phyloP scores from a whole-genome alignment of 2,329 filamentous ascomycete species.

The Hirsutella rhossiliensis region DNA sequence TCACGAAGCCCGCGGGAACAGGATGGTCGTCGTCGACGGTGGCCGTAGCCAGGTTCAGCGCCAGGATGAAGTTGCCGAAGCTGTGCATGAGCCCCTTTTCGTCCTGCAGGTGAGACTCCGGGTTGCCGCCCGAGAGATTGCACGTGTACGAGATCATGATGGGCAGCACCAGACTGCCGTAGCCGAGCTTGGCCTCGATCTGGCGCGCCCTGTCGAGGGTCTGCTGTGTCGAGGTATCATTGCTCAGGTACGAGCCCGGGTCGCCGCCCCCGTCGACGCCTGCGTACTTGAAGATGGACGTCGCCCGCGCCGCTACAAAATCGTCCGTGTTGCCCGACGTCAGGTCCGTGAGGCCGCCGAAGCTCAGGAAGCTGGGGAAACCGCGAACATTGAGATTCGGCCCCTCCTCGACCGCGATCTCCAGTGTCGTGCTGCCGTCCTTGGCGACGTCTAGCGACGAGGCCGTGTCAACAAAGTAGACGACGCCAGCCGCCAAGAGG shows the following conservation, averaged over 20 bases:
- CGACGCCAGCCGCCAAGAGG: neutral
- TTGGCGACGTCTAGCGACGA: neutral
- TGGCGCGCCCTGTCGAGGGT: neutral
- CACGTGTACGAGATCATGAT: constrained; percentile 3
- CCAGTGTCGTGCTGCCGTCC: neutral
- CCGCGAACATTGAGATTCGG: neutral
- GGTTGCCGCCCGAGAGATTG: neutral
- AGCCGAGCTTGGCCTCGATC: neutral
- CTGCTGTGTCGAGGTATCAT: neutral
- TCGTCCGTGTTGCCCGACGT: too few relatives aligned
- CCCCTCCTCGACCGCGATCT: neutral
- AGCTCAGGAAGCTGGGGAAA: neutral
- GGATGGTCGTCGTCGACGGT: neutral
- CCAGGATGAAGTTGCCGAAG: constrained; percentile 3
- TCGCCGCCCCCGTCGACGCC: constrained; percentile 1
- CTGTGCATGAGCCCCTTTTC: neutral
- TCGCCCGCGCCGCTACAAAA: neutral
- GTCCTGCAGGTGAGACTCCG: neutral
- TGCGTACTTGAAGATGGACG: constrained; percentile 2
- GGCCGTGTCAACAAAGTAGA: neutral
- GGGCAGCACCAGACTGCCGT: constrained; percentile 1
- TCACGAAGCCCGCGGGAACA: neutral
- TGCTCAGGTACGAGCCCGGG: neutral
- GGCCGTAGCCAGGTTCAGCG: neutral
- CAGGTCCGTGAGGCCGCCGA: too few relatives aligned